Percentiles rank a stretch among this genome's conserved stretches.
Evolutionary conservation across 2,329 filamentous ascomycete species (phyloP).

Genomic region (Apiospora rasikravindrae): DNA sequence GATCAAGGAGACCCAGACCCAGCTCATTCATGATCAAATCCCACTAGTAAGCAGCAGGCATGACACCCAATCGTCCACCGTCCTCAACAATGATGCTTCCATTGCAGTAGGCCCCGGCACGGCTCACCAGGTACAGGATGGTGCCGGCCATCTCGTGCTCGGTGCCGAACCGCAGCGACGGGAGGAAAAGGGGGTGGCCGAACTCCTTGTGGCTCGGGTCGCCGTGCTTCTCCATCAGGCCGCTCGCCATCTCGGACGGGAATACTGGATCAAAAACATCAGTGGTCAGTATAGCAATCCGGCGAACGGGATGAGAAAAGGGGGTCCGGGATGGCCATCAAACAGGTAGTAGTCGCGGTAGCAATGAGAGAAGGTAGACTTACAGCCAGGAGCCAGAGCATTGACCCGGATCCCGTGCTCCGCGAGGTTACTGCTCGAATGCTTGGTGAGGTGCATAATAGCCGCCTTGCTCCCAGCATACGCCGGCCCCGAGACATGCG

Average conservation of each 20-base stretch:
- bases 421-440: conserved; percentile 33
- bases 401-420: conserved; percentile 35
- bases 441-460: conserved; percentile 36
- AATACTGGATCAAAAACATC: conserved; percentile 30
- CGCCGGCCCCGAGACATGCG: conserved; percentile 25
- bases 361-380: conserved; percentile 22
- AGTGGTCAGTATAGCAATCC: background rate
- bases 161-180: conserved; percentile 34
- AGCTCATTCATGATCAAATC: background rate
- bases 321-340: too few species aligned
- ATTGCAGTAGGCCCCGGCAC: conserved; percentile 37
- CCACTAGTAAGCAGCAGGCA: conserved; percentile 33
- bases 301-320: too few species aligned
- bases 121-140: conserved; percentile 36
- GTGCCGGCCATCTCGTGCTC: conserved; percentile 38
- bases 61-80: conserved; percentile 34
- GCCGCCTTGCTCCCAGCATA: conserved; percentile 36
- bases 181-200: conserved; percentile 31
- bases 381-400: conserved; percentile 38
- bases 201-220: conserved; percentile 32
- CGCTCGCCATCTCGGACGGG: conserved; percentile 32
- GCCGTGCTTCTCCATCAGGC: conserved; percentile 26
- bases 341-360: background rate
- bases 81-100: conserved; percentile 36
- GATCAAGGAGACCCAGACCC: too few species aligned